Base-by-base conservation (phyloP, 1,284 basidiomycete genomes). In the Ceratobasidium sp. region DNA sequence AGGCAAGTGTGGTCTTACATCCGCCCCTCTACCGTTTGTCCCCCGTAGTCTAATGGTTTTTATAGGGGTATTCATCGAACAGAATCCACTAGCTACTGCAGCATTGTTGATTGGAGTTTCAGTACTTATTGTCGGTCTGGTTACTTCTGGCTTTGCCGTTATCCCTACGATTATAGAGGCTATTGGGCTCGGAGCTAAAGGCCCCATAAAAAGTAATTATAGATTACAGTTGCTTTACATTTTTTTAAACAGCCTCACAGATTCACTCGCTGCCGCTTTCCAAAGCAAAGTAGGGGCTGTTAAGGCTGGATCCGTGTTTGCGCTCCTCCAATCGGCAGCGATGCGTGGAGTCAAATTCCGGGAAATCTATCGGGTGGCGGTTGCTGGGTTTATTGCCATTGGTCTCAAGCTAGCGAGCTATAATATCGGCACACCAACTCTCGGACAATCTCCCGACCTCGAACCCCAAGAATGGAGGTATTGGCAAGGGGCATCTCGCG, bases 251-350 rank as follows among this genome's bases (percentile, higher is more conserved):
- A 27, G 10, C 17, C 10, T 6, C 20, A 52, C 7, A 65, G 60
- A 47, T 25, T 40, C 60, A 13, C 35, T 65, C 10, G 60, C 60
- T 13, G n/a, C 60, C 20, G 20, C 42, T 1, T 5, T 65, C 13
- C 60, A 65, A n/a, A 40, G 34, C 13, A 38, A 50, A 1, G 10
- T 53, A 22, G 50, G 50, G 13, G 15, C 60, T 8, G 31, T 65
- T 17, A 42, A 13, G 10, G 38, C 27, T 3, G 49, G 49, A 12
- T 65, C 60, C 4, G 35, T 42, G n/a, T 65, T 65, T 22, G 47
- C 60, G 8, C 47, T 40, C 4, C 60, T 65, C 34, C 60, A 65
- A 49, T 65, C 60, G 7, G 60, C 60, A 5, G 60, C 60, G 7
- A 65, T 65, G 60, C 32, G 60, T 12, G 60, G 60, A 7, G 60